Evolutionary conservation across 495 filamentous ascomycete species (phyloP).

Genomic region (Arthonia radiata): DNA sequence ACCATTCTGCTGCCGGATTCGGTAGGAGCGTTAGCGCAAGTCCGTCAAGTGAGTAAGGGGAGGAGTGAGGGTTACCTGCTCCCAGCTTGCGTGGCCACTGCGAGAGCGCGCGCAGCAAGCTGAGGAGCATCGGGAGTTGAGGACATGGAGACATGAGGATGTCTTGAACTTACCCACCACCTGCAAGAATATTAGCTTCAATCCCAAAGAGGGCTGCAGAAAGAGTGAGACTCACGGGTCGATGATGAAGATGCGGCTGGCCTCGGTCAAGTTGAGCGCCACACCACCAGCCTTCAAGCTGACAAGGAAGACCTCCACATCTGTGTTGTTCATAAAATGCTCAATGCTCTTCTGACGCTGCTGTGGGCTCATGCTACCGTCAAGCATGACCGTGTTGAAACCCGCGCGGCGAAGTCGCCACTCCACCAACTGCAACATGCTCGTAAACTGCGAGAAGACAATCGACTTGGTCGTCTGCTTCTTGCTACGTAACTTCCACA

Average conservation of each 20-base stretch:
- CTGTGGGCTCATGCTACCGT: conserved; percentile 82
- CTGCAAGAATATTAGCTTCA: too few species aligned
- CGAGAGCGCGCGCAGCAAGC: too few species aligned
- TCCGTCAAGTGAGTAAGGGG: too few species aligned
- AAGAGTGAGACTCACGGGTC: conserved; percentile 43
- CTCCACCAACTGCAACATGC: conserved; percentile 59
- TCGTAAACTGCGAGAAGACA: conserved; percentile 48
- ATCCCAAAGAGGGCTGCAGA: background rate
- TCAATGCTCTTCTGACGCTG: conserved; percentile 80
- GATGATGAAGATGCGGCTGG: conserved; percentile 79
- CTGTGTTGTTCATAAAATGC: conserved; percentile 80
- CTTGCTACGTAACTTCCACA: conserved; percentile 66
- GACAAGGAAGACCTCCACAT: conserved; percentile 86
- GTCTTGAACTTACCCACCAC: too few species aligned
- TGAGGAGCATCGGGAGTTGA: background rate
- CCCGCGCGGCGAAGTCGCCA: conserved; percentile 87
- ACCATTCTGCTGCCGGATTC: conserved; percentile 94
- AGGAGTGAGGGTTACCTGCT: too few species aligned
- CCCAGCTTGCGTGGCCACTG: too few species aligned
- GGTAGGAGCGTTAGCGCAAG: too few species aligned
- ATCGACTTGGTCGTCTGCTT: conserved; percentile 81
- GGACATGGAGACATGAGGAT: background rate
- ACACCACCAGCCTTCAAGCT: conserved; percentile 91
- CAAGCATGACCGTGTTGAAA: conserved; percentile 92
- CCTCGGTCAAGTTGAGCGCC: conserved; percentile 82